Evolutionary conservation across 768 basidiomycete species (phyloP).

Genomic region (Clavulina sp.): DNA sequence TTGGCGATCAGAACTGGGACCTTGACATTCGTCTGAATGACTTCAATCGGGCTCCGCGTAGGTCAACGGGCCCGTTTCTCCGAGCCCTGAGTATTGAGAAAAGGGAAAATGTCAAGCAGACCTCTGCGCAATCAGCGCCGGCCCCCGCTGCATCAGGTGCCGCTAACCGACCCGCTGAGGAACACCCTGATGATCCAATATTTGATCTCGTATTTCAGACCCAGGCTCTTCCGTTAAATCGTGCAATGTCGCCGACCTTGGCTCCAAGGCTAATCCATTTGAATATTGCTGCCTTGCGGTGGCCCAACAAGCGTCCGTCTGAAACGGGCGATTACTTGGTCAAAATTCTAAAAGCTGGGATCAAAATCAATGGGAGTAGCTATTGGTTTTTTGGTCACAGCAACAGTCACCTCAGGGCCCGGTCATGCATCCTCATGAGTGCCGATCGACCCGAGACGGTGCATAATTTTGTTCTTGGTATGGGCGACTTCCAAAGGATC

Average conservation of each 20-base stretch:
- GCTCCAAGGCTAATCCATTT: background rate
- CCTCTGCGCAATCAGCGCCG: too few relatives aligned
- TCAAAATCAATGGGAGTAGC: conserved; percentile 39
- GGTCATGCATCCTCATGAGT: conserved; percentile 44
- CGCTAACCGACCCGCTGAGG: too few relatives aligned
- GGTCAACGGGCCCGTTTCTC: too few relatives aligned
- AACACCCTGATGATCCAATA: too few relatives aligned
- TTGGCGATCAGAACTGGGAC: too few relatives aligned
- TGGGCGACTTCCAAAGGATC: conserved; percentile 42
- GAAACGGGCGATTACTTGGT: conserved; percentile 25
- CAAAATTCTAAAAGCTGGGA: conserved; percentile 34
- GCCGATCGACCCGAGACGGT: conserved; percentile 38
- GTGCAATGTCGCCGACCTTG: background rate
- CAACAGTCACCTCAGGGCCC: conserved; percentile 45
- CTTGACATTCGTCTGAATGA: too few relatives aligned
- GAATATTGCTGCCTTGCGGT: background rate
- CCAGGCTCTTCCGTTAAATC: background rate
- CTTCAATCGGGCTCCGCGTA: too few relatives aligned
- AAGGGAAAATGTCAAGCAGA: too few relatives aligned
- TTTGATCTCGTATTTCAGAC: too few relatives aligned
- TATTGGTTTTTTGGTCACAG: conserved; percentile 59
- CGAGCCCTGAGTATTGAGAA: too few relatives aligned
- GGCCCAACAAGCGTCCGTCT: background rate
- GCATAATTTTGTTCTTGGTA: conserved; percentile 35
- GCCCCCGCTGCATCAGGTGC: too few relatives aligned